A percentile compares a stretch with the other conserved stretches of the same genome.
These are phyloP conservation scores for Aspergillus nomiae DNA, from an alignment of 2,329 filamentous ascomycete genomes.

Conservation along the genomic window DNA sequence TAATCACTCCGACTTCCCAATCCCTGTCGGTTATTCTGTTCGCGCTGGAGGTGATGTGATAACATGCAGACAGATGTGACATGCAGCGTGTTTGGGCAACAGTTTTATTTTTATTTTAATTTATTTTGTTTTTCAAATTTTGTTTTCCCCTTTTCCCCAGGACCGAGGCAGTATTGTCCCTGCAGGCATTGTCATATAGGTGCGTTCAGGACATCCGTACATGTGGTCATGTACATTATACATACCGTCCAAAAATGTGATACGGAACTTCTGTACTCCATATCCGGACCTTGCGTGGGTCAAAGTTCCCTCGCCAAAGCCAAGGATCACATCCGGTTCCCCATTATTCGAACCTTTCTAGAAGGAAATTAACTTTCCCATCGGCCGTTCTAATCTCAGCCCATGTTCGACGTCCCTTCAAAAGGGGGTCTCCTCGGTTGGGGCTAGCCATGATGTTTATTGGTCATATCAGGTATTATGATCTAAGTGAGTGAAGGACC, in stretches of 20 bases:
- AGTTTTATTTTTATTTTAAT: not conserved
- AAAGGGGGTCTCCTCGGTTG: slow-evolving; percentile 14
- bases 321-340: slow-evolving; percentile 8
- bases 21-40: not conserved
- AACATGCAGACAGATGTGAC: slow-evolving; percentile 2
- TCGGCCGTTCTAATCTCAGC: slow-evolving; percentile 21
- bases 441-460: not conserved
- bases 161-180: not conserved
- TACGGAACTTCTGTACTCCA: slow-evolving; percentile 1
- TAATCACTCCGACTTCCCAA: not conserved
- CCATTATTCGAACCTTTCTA: slow-evolving; percentile 35
- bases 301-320: not conserved
- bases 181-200: not conserved
- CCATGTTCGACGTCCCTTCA: slow-evolving; percentile 11
- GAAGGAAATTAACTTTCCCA: slow-evolving; percentile 35
- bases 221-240: not conserved
- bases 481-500: slow-evolving; percentile 1
- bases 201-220: slow-evolving; percentile 1
- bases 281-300: slow-evolving; percentile 1
- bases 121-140: too few species aligned
- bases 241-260: not conserved
- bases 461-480: not conserved
- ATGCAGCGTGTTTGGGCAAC: not conserved
- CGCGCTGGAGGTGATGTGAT: slow-evolving; percentile 2
- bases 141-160: not conserved